Evolutionary conservation across 2,329 filamentous ascomycete genomes (phyloP).

Genomic region (Thielaviopsis populi): DNA sequence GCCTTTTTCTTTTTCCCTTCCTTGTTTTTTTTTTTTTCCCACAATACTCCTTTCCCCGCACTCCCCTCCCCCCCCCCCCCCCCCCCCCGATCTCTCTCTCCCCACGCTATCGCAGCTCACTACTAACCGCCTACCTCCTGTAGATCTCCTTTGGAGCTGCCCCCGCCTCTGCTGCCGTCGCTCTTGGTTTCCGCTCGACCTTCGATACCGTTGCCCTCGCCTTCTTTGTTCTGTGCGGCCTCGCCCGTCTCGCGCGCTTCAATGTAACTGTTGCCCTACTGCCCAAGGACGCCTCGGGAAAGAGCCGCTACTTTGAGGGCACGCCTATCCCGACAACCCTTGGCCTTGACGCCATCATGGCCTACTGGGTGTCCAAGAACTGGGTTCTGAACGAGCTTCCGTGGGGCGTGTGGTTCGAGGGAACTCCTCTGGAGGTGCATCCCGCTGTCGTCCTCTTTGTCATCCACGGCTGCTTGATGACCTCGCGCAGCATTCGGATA

Average conservation of each 20-base stretch:
- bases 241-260: slow-evolving; percentile 88
- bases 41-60: neutral
- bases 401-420: slow-evolving; percentile 51
- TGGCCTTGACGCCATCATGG: slow-evolving; percentile 68
- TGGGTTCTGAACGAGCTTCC: slow-evolving; percentile 73
- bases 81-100: neutral
- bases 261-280: slow-evolving; percentile 85
- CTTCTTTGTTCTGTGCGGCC: slow-evolving; percentile 87
- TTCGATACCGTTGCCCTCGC: slow-evolving; percentile 66
- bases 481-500: slow-evolving; percentile 86
- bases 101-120: neutral
- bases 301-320: slow-evolving; percentile 91
- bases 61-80: neutral
- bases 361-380: slow-evolving; percentile 69
- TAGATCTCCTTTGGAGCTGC: slow-evolving; percentile 93
- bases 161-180: slow-evolving; percentile 75
- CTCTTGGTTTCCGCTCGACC: slow-evolving; percentile 70
- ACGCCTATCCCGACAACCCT: slow-evolving; percentile 89
- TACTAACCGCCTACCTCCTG: neutral
- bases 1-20: no score
- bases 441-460: slow-evolving; percentile 69
- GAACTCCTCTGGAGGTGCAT: slow-evolving; percentile 65
- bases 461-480: slow-evolving; percentile 84
- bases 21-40: neutral
- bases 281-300: slow-evolving; percentile 82